Percentiles rank a stretch among this genome's conserved stretches.
Conservation (phyloP, 129 eudicot species). For the Flaveria robusta region DNA sequence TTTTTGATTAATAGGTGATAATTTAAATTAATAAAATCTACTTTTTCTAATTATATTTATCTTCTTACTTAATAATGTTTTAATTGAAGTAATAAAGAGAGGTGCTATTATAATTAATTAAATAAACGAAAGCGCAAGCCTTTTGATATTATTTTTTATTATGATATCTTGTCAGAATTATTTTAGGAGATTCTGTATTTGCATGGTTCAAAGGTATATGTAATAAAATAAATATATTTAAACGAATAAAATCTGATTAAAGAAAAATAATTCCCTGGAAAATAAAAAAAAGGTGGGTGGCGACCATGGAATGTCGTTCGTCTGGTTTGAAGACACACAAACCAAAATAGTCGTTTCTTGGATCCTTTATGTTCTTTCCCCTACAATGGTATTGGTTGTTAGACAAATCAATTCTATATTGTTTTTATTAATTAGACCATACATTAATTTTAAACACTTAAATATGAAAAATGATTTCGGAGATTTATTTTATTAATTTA, state of each 20-base stretch:
- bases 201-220: not conserved
- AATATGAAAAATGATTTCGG: not conserved
- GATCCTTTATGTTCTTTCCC: constrained; percentile 46
- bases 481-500: constrained; percentile 5
- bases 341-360: constrained; percentile 40
- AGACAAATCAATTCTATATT: constrained; percentile 34
- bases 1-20: no score
- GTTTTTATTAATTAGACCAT: not conserved
- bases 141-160: not conserved
- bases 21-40: no score
- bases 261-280: not conserved
- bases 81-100: no score
- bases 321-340: constrained; percentile 62
- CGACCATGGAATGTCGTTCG: constrained; percentile 57
- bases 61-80: not conserved
- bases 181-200: not conserved
- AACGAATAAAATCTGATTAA: not conserved
- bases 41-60: not conserved
- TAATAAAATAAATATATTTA: not conserved
- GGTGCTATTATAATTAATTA: not conserved
- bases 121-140: not conserved
- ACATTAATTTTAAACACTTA: not conserved
- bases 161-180: not conserved
- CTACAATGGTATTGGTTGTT: constrained; percentile 38
- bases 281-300: constrained; percentile 19